Evolutionary conservation across 2,329 filamentous ascomycete genomes (phyloP).

Genomic region (Akanthomyces muscarius): DNA sequence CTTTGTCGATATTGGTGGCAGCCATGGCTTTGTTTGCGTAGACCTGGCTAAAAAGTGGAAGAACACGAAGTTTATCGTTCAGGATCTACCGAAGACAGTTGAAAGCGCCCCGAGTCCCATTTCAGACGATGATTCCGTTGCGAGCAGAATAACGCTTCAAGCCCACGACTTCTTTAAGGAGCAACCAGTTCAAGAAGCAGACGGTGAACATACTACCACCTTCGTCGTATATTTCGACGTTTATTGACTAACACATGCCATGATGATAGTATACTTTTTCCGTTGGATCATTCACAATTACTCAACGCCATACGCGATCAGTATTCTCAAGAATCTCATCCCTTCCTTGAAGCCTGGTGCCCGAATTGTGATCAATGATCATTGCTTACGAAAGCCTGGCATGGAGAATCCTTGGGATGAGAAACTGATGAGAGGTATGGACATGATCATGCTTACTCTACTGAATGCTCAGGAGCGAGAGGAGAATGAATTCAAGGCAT

Average conservation of each 20-base stretch:
- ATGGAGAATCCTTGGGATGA: slow-evolving; percentile 42
- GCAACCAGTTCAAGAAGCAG: slow-evolving; percentile 50
- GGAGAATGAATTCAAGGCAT: slow-evolving; percentile 40
- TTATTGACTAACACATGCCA: background rate
- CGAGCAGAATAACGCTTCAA: slow-evolving; percentile 39
- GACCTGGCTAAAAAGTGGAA: slow-evolving; percentile 49
- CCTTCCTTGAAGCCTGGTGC: slow-evolving; percentile 54
- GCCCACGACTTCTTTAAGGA: slow-evolving; percentile 56
- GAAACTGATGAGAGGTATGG: slow-evolving; percentile 46
- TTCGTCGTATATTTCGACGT: background rate
- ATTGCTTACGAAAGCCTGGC: slow-evolving; percentile 40
- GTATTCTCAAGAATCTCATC: slow-evolving; percentile 47
- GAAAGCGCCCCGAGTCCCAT: slow-evolving; percentile 43
- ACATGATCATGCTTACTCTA: slow-evolving; percentile 48
- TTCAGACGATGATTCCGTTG: slow-evolving; percentile 35
- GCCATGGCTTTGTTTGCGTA: slow-evolving; percentile 54
- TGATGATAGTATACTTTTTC: slow-evolving; percentile 48
- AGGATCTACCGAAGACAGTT: slow-evolving; percentile 49
- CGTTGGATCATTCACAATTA: slow-evolving; percentile 61
- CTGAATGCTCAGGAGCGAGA: slow-evolving; percentile 50
- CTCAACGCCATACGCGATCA: slow-evolving; percentile 48
- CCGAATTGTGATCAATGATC: slow-evolving; percentile 43
- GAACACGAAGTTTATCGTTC: slow-evolving; percentile 51
- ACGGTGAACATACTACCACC: slow-evolving; percentile 34
- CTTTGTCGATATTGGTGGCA: slow-evolving; percentile 57